Evolutionary conservation across 306 rosid genomes (phyloP), one percentile per base, ranked within the genome.

Genomic region (Abrus precatorius): DNA sequence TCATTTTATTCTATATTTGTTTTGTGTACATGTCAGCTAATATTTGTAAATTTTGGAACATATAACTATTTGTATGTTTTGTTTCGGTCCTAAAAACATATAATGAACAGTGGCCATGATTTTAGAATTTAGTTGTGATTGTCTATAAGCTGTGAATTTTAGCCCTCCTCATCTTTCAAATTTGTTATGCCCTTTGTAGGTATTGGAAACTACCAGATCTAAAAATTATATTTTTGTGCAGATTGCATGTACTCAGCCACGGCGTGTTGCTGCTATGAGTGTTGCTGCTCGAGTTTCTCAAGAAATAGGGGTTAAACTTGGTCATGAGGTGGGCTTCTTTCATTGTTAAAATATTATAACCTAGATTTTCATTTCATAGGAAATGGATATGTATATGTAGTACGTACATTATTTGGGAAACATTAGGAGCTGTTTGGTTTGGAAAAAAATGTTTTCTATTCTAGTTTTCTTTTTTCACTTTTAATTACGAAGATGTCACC

Each of bases 241-340:
- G 99, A 81, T 95, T 89, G 99, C 97, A 73, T 95, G 99, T 73
- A 95, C 98, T 49, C 99, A 93, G 77, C 98, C 99, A 82, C 92
- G 98, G 1, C 93, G 99, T 82, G 99, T 95, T 73, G 98, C 98
- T 72, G 98, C 99, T 74, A 95, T 93, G 99, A 93, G 99, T 85
- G 97, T 95, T 72, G 96, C 99, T 84, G 97, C 99, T 53, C 94
- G 99, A 75, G 99, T 93, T 85, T 84, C 99, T 83, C 98, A 95
- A 87, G 99, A 95, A 87, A 80, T 95, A 92, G 98, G 98, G 65
- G 94, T 95, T 78, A 95, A 95, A 85, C 87, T 95, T 72, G 99
- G 99, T 47, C 98, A 93, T 20, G 99, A 95, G 97, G 97, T 95
- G 72, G 52, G 69, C 57, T 60, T 10, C 36, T 73, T 76, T 71